Evolutionary conservation across 148 eudicot genomes (phyloP).

Genomic region (Drosera capensis): DNA sequence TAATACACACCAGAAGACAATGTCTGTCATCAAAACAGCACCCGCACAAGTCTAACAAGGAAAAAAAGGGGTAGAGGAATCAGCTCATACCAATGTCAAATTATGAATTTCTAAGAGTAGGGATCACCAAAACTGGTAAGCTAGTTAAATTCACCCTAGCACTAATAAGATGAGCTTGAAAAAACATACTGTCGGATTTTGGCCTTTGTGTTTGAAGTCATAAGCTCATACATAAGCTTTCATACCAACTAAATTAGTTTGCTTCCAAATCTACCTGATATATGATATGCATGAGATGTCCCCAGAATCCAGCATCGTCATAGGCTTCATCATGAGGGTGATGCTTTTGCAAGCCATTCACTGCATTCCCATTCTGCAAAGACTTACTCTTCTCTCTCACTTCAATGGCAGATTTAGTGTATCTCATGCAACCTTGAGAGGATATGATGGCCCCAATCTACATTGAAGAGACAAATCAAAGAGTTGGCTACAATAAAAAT

Average conservation of each 20-base stretch:
- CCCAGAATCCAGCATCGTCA: constrained; percentile 28
- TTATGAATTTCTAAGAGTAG: not conserved
- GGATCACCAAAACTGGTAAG: too few species aligned
- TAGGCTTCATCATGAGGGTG: constrained; percentile 6
- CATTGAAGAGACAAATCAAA: constrained; percentile 6
- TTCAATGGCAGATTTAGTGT: constrained; percentile 11
- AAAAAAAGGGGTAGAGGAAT: constrained; percentile 3
- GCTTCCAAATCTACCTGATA: constrained; percentile 39
- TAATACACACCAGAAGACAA: constrained; percentile 72
- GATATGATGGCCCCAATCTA: constrained; percentile 56
- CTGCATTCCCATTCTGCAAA: constrained; percentile 18
- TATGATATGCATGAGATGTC: constrained; percentile 29
- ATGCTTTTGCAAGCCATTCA: constrained; percentile 8
- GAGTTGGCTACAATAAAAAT: not conserved
- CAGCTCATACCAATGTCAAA: not conserved
- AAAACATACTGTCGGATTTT: too few species aligned
- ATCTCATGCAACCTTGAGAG: constrained; percentile 49
- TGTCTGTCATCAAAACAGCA: constrained; percentile 58
- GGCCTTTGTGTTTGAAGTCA: too few species aligned
- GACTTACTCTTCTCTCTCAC: constrained; percentile 20
- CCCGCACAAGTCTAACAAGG: constrained; percentile 60
- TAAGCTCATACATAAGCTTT: too few species aligned
- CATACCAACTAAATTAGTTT: constrained; percentile 1
- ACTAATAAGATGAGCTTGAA: too few species aligned
- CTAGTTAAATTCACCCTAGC: too few species aligned